phyloP scores from a whole-genome alignment of 1,139 yeast genomes.

The Magnusiomyces fungicola region DNA sequence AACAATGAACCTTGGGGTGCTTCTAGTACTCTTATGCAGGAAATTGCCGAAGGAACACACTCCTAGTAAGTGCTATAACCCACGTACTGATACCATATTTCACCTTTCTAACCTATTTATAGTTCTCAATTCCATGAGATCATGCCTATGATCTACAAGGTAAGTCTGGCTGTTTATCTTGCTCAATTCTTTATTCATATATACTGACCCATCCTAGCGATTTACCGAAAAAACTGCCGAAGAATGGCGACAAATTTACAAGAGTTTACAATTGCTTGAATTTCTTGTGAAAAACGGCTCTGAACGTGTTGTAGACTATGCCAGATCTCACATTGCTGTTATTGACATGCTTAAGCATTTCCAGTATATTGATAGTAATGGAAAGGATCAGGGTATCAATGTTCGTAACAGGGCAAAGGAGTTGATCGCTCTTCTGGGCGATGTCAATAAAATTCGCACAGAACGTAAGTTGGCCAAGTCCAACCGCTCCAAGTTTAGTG shows the following conservation, averaged over 20 bases:
- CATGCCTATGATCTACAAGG: conserved; percentile 40
- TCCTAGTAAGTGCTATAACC: conserved; percentile 42
- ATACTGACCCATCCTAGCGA: conserved; percentile 32
- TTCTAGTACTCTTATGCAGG: conserved; percentile 79
- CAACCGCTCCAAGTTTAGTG: conserved; percentile 55
- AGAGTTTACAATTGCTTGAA: conserved; percentile 84
- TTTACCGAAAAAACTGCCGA: conserved; percentile 92
- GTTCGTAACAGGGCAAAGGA: conserved; percentile 87
- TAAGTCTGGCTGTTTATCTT: conserved; percentile 5
- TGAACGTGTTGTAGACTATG: conserved; percentile 92
- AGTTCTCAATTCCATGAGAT: conserved; percentile 39
- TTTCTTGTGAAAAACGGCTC: conserved; percentile 87
- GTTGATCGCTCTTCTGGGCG: conserved; percentile 61
- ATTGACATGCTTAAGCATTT: conserved; percentile 86
- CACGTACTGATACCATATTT: too few species aligned
- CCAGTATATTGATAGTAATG: conserved; percentile 90
- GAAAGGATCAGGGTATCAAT: conserved; percentile 93
- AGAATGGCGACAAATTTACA: conserved; percentile 98
- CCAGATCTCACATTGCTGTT: conserved; percentile 72
- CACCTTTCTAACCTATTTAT: too few species aligned
- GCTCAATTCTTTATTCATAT: neutral
- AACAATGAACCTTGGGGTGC: conserved; percentile 99
- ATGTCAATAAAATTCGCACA: conserved; percentile 65
- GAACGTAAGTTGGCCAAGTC: conserved; percentile 86
- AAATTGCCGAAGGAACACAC: conserved; percentile 91